Base-by-base conservation (phyloP, 2,329 filamentous ascomycete species). In the Epichloe glyceriae region DNA sequence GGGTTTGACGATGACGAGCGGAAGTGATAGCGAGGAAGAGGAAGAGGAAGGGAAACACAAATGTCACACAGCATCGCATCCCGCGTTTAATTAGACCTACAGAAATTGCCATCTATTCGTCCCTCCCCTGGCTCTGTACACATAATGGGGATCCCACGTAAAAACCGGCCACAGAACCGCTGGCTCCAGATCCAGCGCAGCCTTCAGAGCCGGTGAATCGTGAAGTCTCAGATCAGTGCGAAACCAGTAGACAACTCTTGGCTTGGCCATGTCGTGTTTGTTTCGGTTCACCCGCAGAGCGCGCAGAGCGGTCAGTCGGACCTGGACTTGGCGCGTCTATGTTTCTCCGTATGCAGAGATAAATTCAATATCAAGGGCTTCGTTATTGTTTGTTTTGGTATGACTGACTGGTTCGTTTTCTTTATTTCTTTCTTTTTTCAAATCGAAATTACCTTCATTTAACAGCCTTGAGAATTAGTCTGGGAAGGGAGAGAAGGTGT, bases 111-210 rank as follows among this genome's bases (percentile, higher is more conserved):
- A 89, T 57, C 86, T 72, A 59, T 90, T 90, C 8, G 79, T 70
- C 0, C 83, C 83, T 4, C 83, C 84, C 52, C 85, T 75, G 1
- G 82, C 79, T 34, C 75, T 75, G 62, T 88, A 88, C 26, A 89
- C 83, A 61, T 89, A 89, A 62, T 89, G 83, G 51, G 85, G 85
- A 62, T 88, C 85, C 83, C 85, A 90, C 1, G 82, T 87, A 74
- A 86, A 90, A 44, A 89, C 76, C 1, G 85, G 85, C 71, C 83
- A 89, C 26, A 90, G 69, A 19, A 76, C 79, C 49, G 76, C 75
- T 1, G 85, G 83, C 0, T 85, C 72, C 6, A 89, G 71, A 52
- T 85, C 82, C 7, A 90, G 67, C 0, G 86, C 86, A 2, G 84
- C 83, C 62, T 82, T 75, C 26, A 90, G 70, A 1, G 84, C 85